These are phyloP conservation scores for Torrubiellomyces zombiae DNA, from an alignment of 2,329 filamentous ascomycete genomes.

Conservation along the genomic window DNA sequence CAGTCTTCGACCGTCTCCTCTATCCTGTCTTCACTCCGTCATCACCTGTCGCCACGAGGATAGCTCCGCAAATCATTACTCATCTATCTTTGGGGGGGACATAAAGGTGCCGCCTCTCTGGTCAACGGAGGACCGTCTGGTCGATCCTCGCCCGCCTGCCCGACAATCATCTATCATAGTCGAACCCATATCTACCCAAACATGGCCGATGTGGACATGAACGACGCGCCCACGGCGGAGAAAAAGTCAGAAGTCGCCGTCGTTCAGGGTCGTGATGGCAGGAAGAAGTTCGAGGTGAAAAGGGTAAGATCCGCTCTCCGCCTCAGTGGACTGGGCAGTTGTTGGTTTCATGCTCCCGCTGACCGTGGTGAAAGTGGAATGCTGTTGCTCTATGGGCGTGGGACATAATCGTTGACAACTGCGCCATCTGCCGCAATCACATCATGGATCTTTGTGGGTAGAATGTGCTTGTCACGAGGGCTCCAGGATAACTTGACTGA, in stretches of 20 bases:
- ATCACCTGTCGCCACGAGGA: too few relatives aligned
- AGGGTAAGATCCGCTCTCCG: slow-evolving; percentile 63
- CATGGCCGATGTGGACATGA: slow-evolving; percentile 97
- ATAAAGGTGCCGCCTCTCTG: too few relatives aligned
- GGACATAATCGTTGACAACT: slow-evolving; percentile 99
- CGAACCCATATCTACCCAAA: too few relatives aligned
- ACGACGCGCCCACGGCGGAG: slow-evolving; percentile 52
- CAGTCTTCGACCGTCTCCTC: too few relatives aligned
- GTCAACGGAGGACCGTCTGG: too few relatives aligned
- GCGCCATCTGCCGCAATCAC: slow-evolving; percentile 96
- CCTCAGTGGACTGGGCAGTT: not conserved
- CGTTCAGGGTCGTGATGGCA: slow-evolving; percentile 43
- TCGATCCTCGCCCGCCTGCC: too few relatives aligned
- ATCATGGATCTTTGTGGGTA: slow-evolving; percentile 96
- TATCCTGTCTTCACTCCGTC: too few relatives aligned
- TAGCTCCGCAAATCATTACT: too few relatives aligned
- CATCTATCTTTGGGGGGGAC: too few relatives aligned
- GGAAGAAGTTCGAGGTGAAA: slow-evolving; percentile 97
- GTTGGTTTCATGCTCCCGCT: slow-evolving; percentile 1
- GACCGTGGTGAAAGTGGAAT: slow-evolving; percentile 57
- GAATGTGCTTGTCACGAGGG: not conserved
- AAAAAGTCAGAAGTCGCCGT: slow-evolving; percentile 37
- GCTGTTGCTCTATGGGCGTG: slow-evolving; percentile 96
- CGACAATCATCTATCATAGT: too few relatives aligned
- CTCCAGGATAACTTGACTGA: slow-evolving; percentile 6